A percentile compares a stretch with the other conserved stretches of the same genome.
Conservation (phyloP, 140 eudicot genomes). For the Bidens hawaiensis region DNA sequence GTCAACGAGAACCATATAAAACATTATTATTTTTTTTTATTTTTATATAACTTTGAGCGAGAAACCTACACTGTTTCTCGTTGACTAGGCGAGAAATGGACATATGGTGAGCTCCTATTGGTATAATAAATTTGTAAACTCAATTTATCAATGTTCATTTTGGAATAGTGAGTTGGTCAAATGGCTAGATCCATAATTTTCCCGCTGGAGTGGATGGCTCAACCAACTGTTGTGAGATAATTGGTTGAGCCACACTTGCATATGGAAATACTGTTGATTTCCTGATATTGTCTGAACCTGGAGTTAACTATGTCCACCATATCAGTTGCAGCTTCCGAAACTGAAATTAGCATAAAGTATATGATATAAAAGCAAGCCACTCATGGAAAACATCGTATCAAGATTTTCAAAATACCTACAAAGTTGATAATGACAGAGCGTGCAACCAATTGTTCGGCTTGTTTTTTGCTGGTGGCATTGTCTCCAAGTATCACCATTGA, state of each 20-base stretch:
- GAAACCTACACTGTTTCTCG: too few species aligned
- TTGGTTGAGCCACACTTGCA: constrained; percentile 1
- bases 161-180: too few species aligned
- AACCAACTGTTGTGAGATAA: neutral
- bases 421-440: constrained; percentile 9
- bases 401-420: constrained; percentile 25
- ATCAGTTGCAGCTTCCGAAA: constrained; percentile 29
- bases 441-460: constrained; percentile 26
- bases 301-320: constrained; percentile 41
- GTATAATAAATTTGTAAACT: too few species aligned
- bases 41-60: too few species aligned
- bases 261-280: constrained; percentile 19
- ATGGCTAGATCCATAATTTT: too few species aligned
- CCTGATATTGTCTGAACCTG: constrained; percentile 27
- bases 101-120: too few species aligned
- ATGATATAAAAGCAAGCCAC: neutral
- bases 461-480: constrained; percentile 7
- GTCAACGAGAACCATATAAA: too few species aligned
- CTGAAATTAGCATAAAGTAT: constrained; percentile 19
- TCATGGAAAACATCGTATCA: constrained; percentile 12
- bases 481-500: constrained; percentile 21
- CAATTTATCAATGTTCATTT: too few species aligned
- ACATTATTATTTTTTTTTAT: too few species aligned
- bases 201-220: too few species aligned
- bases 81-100: too few species aligned